Base-by-base conservation (phyloP, 495 filamentous ascomycete species). In the Penicillium parvum region DNA sequence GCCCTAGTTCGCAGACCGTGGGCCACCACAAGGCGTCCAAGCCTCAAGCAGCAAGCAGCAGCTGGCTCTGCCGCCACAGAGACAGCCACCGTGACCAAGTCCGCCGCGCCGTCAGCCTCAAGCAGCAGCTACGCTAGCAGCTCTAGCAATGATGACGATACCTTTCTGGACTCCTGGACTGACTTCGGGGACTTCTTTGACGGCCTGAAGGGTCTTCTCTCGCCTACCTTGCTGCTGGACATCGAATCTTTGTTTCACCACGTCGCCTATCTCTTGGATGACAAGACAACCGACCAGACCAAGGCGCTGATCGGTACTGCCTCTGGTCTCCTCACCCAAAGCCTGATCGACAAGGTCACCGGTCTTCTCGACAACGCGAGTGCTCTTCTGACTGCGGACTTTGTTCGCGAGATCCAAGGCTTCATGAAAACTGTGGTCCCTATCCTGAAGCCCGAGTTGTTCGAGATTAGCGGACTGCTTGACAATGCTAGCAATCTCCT, bases 161-260 rank as follows among this genome's bases (percentile, higher is more conserved):
- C 56, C 22, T 35, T 51, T 7, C 22, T 59, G 14, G 37, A 40
- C 15, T 45, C 42, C 14, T 45, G 57, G 38, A 45, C 62, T 17
- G 73, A 75, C 49, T 35, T 75, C 10, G 61, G 64, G 18, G 61
- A 63, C 45, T 56, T 66, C 27, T 43, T 77, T 7, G 47, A 49
- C 26, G 66, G 72, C 6, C 28, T 73, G 12, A 47, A 58, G 2
- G 68, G 68, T 15, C 58, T 75, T 21, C 62, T 75, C 7, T 60
- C 65, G 7, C 59, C 61, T 12, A 69, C 59, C 26, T 62, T 58
- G 43, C 59, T 68, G 15, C 52, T 53, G 35, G 58, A 68, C 44
- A 45, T 77, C n/a, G 64, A 68, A 12, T 65, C 65, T 10, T 69
- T 77, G 37, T 61, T 77, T 32, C 54, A 68, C 27, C 65, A 75